Percentiles rank a stretch among this genome's conserved stretches.
phyloP scores from a whole-genome alignment of 1,139 yeast species.

The Debaryomyces psychrophilus region DNA sequence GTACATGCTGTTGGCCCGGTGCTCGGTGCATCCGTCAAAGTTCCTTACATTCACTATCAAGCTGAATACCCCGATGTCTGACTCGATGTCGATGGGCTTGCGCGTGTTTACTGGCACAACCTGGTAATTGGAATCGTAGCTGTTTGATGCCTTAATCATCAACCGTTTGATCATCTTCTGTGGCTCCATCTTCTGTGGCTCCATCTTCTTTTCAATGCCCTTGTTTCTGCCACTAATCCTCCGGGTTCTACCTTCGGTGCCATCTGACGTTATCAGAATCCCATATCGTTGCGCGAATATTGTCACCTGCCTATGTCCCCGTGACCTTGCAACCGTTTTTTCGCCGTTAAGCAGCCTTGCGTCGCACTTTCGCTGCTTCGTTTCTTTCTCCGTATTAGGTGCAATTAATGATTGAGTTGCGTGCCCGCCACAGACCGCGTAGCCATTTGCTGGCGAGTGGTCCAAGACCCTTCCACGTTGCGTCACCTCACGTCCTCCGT shows the following conservation, averaged over 20 bases:
- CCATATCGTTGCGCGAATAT: not conserved
- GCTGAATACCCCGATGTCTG: conserved; percentile 43
- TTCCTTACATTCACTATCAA: conserved; percentile 45
- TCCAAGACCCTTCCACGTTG: no score
- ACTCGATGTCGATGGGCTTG: conserved; percentile 35
- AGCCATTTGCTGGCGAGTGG: no score
- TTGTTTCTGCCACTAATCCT: not conserved
- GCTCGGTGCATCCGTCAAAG: conserved; percentile 50
- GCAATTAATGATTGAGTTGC: no score
- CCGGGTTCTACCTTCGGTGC: not conserved
- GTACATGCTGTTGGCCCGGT: conserved; percentile 37
- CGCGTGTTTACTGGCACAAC: conserved; percentile 51
- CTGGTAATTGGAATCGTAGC: conserved; percentile 30
- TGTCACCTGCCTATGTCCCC: not conserved
- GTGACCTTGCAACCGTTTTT: not conserved
- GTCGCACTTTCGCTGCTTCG: no score
- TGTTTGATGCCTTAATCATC: conserved; percentile 37
- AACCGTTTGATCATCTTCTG: conserved; percentile 33
- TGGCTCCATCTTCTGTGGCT: conserved; percentile 4
- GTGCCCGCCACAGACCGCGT: no score
- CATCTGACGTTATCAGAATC: not conserved
- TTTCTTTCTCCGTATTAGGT: no score
- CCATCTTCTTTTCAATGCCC: not conserved
- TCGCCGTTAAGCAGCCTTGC: no score
- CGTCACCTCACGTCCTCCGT: no score